Base-by-base conservation (phyloP, 163 green algal genomes). In the Trebouxiophyceae sp. region DNA sequence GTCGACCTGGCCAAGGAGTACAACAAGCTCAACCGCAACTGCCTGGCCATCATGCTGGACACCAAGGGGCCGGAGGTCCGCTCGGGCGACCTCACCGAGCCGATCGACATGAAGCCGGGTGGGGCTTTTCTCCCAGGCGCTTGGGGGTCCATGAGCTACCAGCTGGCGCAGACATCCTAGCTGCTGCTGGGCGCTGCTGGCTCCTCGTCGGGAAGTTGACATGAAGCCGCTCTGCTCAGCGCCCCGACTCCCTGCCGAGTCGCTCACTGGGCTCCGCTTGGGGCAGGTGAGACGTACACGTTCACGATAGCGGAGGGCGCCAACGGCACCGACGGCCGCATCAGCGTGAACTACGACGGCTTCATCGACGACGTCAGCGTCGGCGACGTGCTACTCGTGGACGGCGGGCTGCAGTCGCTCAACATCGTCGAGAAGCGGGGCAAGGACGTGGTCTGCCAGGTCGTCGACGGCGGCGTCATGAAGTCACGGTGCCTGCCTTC, bases 21-120 rank as follows among this genome's bases (percentile, higher is more conserved):
- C 79, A 93, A 89, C 73, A 61, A 66, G 26, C 68, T 85, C 32
- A 74, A 75, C 12, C 66, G 71, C 4, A 34, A 57, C 45, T 74
- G 69, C 55, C 56, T 93, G 24, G 83, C 83, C 7, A 82, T 90
- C 34, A 88, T 95, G 81, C 82, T 95, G 55, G 87, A 95, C 73
- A 95, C 87, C 33, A 95, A 95, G 71, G 89, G 89, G 2, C 89
- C 89, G n/a, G 88, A 94, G 72, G 84, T 94, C 60, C 79, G 89
- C 34, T 66, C 60, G 45, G 89, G 89, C 45, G 89, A 96, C 71
- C 65, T 96, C 50, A 64, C 65, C 29, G 76, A 87, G 65, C 89
- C 89, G 20, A 75, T 95, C 29, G 45, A 83, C 47, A 74, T 96
- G 70, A 63, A 83, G 32, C 2, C 58, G 8, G 70, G 70, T 69